These are phyloP conservation scores for Rhizophora mangle DNA, from an alignment of 345 rosid genomes.

Conservation along the genomic window DNA sequence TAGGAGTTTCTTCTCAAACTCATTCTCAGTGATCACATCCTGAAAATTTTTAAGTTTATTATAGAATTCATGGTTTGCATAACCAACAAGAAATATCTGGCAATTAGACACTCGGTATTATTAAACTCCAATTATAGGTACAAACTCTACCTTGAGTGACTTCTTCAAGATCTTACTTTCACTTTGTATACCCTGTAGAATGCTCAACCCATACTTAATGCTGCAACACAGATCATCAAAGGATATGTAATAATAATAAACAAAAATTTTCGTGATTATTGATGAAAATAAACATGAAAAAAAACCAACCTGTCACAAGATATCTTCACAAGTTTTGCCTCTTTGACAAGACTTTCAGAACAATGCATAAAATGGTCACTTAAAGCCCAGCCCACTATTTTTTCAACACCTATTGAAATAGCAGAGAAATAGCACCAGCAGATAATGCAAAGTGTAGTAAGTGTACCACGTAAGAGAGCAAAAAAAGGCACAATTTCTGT, in stretches of 20 bases:
- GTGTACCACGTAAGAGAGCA: no score
- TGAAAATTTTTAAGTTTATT: slow-evolving; percentile 23
- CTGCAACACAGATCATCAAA: slow-evolving; percentile 41
- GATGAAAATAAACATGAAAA: neutral
- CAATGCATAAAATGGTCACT: slow-evolving; percentile 78
- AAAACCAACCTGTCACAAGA: slow-evolving; percentile 66
- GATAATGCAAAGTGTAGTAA: no score
- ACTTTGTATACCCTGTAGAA: slow-evolving; percentile 61
- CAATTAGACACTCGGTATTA: neutral
- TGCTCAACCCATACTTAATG: slow-evolving; percentile 60
- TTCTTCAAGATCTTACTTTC: slow-evolving; percentile 77
- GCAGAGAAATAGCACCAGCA: neutral
- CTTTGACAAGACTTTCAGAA: slow-evolving; percentile 53
- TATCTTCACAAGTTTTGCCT: slow-evolving; percentile 54
- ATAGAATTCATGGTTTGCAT: neutral
- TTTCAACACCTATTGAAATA: slow-evolving; percentile 68
- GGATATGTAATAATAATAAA: neutral
- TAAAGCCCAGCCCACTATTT: slow-evolving; percentile 89
- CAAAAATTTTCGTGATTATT: neutral
- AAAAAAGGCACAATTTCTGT: neutral
- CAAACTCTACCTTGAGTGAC: slow-evolving; percentile 62
- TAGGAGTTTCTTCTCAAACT: slow-evolving; percentile 95
- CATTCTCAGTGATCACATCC: slow-evolving; percentile 98
- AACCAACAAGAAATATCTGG: neutral
- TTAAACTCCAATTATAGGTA: neutral